These are phyloP conservation scores for Chalciporus piperatus DNA, from an alignment of 768 basidiomycete genomes.

Conservation along the genomic window DNA sequence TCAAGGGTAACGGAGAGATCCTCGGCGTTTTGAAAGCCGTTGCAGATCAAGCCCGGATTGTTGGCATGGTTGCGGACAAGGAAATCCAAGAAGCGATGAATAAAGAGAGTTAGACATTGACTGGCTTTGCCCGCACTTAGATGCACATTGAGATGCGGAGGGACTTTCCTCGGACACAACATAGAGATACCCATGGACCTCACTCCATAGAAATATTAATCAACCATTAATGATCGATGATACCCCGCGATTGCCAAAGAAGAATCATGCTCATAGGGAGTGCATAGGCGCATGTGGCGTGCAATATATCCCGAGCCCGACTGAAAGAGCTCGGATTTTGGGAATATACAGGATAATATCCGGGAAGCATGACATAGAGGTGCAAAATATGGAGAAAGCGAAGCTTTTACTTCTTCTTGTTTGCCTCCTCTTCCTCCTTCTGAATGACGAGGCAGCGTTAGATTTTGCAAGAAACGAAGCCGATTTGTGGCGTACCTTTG, in stretches of 20 bases:
- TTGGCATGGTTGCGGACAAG: conserved; percentile 76
- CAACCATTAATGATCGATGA: background rate
- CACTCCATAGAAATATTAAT: background rate
- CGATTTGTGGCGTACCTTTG: conserved; percentile 58
- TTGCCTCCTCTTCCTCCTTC: conserved; percentile 91
- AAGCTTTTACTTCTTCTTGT: conserved; percentile 77
- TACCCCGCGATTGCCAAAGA: conserved; percentile 11
- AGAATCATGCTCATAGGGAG: conserved; percentile 20
- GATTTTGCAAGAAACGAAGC: conserved; percentile 1
- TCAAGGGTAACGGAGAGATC: conserved; percentile 83
- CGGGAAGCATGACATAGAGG: conserved; percentile 24
- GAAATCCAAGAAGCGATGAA: conserved; percentile 65
- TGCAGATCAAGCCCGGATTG: conserved; percentile 81
- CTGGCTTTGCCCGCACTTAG: background rate
- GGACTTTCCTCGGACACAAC: background rate
- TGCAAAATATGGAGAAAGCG: conserved; percentile 11
- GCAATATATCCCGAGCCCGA: conserved; percentile 27
- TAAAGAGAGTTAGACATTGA: conserved; percentile 27
- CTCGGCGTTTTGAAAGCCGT: conserved; percentile 78
- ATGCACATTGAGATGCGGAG: background rate
- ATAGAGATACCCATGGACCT: conserved; percentile 16
- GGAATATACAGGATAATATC: conserved; percentile 28
- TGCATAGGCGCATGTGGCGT: conserved; percentile 35
- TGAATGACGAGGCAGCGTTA: conserved; percentile 31
- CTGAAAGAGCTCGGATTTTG: conserved; percentile 35